Evolutionary conservation across 2,329 filamentous ascomycete genomes (phyloP).

Genomic region (Aspergillus puulaauensis): DNA sequence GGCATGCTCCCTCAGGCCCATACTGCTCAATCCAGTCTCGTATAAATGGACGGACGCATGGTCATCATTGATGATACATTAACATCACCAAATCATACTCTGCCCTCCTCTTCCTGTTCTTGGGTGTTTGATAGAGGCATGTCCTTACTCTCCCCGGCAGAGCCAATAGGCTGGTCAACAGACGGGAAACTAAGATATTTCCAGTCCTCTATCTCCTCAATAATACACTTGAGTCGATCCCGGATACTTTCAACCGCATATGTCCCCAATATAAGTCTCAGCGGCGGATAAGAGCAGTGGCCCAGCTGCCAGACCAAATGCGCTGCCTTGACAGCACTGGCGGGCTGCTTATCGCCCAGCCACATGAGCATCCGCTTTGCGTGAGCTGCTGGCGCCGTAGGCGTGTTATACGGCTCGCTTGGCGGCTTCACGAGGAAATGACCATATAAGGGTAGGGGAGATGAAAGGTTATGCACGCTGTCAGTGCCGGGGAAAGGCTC

Average conservation of each 20-base stretch:
- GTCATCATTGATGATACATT: not conserved
- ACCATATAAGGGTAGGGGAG: slow-evolving; percentile 75
- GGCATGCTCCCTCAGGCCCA: not conserved
- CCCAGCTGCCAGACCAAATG: slow-evolving; percentile 93
- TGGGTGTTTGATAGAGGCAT: not conserved
- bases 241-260: slow-evolving; percentile 96
- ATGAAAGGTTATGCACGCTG: slow-evolving; percentile 33
- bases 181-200: slow-evolving; percentile 74
- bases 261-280: slow-evolving; percentile 81
- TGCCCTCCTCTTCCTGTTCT: not conserved
- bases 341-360: slow-evolving; percentile 89
- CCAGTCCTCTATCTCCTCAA: slow-evolving; percentile 94
- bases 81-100: not conserved
- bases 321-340: slow-evolving; percentile 87
- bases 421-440: slow-evolving; percentile 89
- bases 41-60: not conserved
- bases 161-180: slow-evolving; percentile 28
- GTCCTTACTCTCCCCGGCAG: not conserved
- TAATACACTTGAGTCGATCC: slow-evolving; percentile 83
- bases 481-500: not conserved
- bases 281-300: slow-evolving; percentile 89
- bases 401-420: slow-evolving; percentile 74
- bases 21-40: too few relatives aligned
- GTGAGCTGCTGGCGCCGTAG: slow-evolving; percentile 81
- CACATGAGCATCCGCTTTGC: slow-evolving; percentile 90